Evolutionary conservation across 176 grass and related monocot genomes (phyloP), one percentile per base, ranked within the genome.

Genomic region (Carex scoparia): DNA sequence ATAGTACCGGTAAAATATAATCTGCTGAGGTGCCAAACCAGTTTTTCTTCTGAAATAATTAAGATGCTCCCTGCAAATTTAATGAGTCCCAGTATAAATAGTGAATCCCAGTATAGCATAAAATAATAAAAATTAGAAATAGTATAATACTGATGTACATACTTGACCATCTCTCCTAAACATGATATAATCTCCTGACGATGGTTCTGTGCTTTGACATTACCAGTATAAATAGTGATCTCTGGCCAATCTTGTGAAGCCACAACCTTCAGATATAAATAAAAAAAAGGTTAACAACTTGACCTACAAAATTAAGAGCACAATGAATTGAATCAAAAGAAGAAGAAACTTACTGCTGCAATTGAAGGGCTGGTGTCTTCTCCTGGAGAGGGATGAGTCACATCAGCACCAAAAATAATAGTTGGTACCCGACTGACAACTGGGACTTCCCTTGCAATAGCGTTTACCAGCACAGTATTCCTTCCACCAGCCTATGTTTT

Each of bases 221-320:
- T 87, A 30, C 92, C 89, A 67, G 82, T 84, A 66, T 94, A 94
- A 38, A 88, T 94, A 61, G 92, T 94, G 80, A 94, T 87, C 83
- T 91, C 89, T 18, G 89, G 92, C 92, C 92, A 94, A 23, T 94
- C 92, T 86, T 94, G 92, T 55, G 92, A 94, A 79, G 88, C 92
- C 31, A 94, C 86, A 88, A 94, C 90, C 85, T 94, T 65, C 38
- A 87, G 66, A n/a, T 1, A 57, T 65, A 1, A 37, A 7, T 35
- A 37, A 35, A 15, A 15, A 10, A 66, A 35, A 33, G 33, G 31
- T 15, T 15, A 37, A 15, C 11, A 15, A 67, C 37, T 67, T 67
- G 37, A 37, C 4, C 65, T 35, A 13, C 28, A 10, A 51, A n/a
- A 12, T 23, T 23, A 23, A 23, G 32, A 70, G 35, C 35, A 8